Evolutionary conservation across 768 basidiomycete genomes (phyloP), one percentile per base, ranked within the genome.

Genomic region (Serendipita vermifera): DNA sequence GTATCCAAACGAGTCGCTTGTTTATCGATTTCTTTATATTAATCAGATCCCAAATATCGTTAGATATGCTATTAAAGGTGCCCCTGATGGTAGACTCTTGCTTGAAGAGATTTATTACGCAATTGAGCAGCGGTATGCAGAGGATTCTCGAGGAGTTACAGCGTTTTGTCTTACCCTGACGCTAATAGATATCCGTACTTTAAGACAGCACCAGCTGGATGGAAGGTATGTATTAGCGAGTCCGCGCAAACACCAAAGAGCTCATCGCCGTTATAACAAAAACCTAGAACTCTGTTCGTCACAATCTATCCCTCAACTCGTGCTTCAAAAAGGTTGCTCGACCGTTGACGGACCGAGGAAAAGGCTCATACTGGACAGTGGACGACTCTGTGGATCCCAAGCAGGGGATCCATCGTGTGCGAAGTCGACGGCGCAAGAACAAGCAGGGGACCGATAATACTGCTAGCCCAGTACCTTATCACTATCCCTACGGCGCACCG

Each of bases 51-150:
- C n/a, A n/a, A n/a, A n/a, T n/a, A n/a, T n/a, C n/a, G n/a, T 24
- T 63, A 90, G 87, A 60, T 91, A 90, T 67, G 87, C 87, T 56
- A 91, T 91, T 68, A 91, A 91, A 70, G 87, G 87, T 59, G 87
- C 88, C 4, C 87, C 87, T 36, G 87, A 85, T 65, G 83, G 86
- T 69, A 87, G 87, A 66, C 68, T 91, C 56, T 71, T 91, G 56
- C 71, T 91, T 54, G 87, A 91, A 71, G 87, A 91, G 69, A 90
- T 91, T 56, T 91, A 91, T 68, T 90, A 89, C 70, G 87, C 87
- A 14, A 90, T 91, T 59, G 87, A 51, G 22, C 46, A 51, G 17
- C 17, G 46, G 46, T 51, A 3, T n/a, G 27, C 24, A 13, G 46
- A 27, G 46, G n/a, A 1, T 11, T 7, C 9, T 22, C 3, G 17